phyloP scores from a whole-genome alignment of 2,329 filamentous ascomycete species.

The Aspergillus glaucus region DNA sequence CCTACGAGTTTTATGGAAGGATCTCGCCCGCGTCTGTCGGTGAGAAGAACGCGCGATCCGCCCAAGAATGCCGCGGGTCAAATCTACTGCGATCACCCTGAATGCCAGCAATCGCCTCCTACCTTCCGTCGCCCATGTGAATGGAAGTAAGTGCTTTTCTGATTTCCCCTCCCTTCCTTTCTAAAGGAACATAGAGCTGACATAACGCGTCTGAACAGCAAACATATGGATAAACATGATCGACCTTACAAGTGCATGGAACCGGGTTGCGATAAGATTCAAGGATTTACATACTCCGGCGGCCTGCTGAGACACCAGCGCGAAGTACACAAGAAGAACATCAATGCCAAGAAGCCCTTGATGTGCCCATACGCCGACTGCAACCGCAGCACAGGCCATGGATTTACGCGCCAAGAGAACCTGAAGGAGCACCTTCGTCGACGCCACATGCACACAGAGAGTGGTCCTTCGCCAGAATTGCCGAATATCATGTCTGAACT shows the following conservation, averaged over 20 bases:
- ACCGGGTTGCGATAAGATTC: constrained; percentile 80
- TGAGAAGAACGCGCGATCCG: constrained; percentile 45
- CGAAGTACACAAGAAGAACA: constrained; percentile 87
- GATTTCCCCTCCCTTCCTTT: constrained; percentile 15
- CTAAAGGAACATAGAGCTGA: constrained; percentile 13
- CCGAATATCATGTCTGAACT: constrained; percentile 26
- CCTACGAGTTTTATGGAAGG: constrained; percentile 27
- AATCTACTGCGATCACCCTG: constrained; percentile 65
- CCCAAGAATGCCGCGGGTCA: constrained; percentile 64
- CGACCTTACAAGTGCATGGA: constrained; percentile 81
- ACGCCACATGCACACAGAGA: constrained; percentile 60
- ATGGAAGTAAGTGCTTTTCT: constrained; percentile 69
- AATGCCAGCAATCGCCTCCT: constrained; percentile 59
- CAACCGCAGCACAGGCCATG: constrained; percentile 80
- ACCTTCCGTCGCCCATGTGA: constrained; percentile 80
- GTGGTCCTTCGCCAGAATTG: constrained; percentile 22
- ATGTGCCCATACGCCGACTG: constrained; percentile 82
- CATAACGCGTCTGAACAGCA: constrained; percentile 48
- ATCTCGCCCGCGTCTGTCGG: constrained; percentile 35
- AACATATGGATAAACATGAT: constrained; percentile 98
- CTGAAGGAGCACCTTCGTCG: constrained; percentile 86
- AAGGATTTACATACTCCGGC: constrained; percentile 91
- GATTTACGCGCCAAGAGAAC: constrained; percentile 90
- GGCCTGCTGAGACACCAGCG: constrained; percentile 84
- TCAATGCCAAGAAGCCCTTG: constrained; percentile 77